Conservation (phyloP, 1,284 basidiomycete species). For the Baeospora myosura region DNA sequence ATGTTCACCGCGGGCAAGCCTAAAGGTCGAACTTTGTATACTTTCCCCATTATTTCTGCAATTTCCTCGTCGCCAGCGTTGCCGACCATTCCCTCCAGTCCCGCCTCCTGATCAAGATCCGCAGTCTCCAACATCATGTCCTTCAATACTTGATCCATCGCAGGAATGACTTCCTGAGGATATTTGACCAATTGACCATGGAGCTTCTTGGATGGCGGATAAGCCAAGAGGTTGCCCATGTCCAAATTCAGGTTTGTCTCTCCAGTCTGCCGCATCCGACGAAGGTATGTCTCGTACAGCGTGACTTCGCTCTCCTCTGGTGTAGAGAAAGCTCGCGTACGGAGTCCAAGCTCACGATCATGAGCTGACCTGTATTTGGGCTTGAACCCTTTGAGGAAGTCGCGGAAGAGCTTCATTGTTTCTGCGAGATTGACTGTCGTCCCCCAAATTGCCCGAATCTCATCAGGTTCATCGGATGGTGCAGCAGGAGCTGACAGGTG, state of each 20-base stretch:
- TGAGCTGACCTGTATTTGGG: constrained; percentile 82
- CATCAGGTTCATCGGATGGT: constrained; percentile 64
- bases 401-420: constrained; percentile 85
- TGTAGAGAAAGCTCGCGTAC: constrained; percentile 46
- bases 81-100: constrained; percentile 63
- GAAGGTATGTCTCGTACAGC: constrained; percentile 79
- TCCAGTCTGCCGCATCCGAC: constrained; percentile 83
- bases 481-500: constrained; percentile 58
- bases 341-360: constrained; percentile 60
- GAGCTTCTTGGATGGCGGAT: constrained; percentile 79
- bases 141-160: constrained; percentile 94
- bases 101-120: constrained; percentile 68
- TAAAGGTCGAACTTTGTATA: constrained; percentile 91
- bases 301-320: constrained; percentile 65
- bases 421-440: constrained; percentile 89
- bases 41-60: constrained; percentile 68
- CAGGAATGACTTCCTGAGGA: constrained; percentile 94
- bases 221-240: constrained; percentile 82
- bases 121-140: constrained; percentile 82
- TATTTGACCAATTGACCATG: constrained; percentile 80
- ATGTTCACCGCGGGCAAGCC: constrained; percentile 81
- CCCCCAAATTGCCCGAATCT: constrained; percentile 92
- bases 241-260: constrained; percentile 93
- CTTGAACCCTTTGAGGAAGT: constrained; percentile 90
- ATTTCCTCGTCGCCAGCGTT: constrained; percentile 72